Evolutionary conservation across 371 early-diverging fungal species (phyloP), one percentile per base, ranked within the genome.

Genomic region (Sporodiniella umbellata): DNA sequence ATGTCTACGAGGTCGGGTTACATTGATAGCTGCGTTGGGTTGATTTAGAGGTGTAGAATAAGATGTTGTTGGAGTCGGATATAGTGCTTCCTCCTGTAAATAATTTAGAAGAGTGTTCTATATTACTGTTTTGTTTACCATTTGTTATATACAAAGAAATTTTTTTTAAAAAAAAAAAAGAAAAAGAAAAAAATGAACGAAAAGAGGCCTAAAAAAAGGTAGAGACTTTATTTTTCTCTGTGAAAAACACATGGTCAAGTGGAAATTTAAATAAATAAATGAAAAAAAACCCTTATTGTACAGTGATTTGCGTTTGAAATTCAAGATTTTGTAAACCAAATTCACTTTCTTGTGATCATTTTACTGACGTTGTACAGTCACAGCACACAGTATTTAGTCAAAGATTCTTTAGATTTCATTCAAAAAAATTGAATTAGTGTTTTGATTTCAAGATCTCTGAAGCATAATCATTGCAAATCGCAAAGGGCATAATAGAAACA

Each of bases 11-110:
- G 53, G 64, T 17, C 65, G 46, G 4, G 24, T 31, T 22, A 15
- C 28, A 3, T 42, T 28, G 21, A 40, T 33, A 42, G 48, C 40
- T 33, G 44, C 23, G 11, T 19, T 44, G 18, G 40, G 33, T 42
- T 33, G 42, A 47, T 25, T n/a, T 3, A 25, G 17, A n/a, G 33
- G 42, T 33, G 46, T 46, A 21, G 40, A 45, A 14, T 38, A 38
- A 33, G 48, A 39, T 22, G 68, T 65, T 11, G 62, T 62, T 43
- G 69, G 62, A 24, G 65, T 45, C 10, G 69, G 65, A 31, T 65
- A 48, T 31, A 22, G 28, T 30, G 53, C 23, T 48, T 53, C 33
- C n/a, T 52, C 23, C 33, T 21, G 33, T 11, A 19, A 28, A 6
- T 28, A 24, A 14, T 8, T 8, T 15, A 33, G 33, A 21, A 14